A percentile compares a stretch with the other conserved stretches of the same genome.
These are phyloP conservation scores for Claviceps sp. DNA, from an alignment of 2,329 filamentous ascomycete genomes.

Conservation along the genomic window DNA sequence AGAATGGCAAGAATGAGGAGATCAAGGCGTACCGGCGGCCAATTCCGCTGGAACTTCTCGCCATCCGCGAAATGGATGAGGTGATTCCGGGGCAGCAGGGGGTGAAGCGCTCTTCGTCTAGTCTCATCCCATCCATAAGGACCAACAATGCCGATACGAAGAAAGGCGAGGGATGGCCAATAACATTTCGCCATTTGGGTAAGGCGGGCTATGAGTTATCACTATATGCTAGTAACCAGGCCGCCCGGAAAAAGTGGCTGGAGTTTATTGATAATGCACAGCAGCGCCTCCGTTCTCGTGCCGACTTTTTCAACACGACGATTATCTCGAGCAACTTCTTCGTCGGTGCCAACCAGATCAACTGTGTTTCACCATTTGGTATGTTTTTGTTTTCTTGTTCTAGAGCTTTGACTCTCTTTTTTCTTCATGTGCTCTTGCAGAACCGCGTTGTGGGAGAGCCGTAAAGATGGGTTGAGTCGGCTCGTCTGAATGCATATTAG, in stretches of 20 bases:
- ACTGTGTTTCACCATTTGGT: constrained; percentile 88
- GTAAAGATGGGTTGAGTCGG: neutral
- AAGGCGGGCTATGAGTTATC: constrained; percentile 92
- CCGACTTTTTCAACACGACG: constrained; percentile 76
- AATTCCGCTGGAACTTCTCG: constrained; percentile 83
- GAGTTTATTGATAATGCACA: constrained; percentile 90
- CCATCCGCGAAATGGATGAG: constrained; percentile 95
- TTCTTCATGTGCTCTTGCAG: neutral
- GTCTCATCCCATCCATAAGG: constrained; percentile 51
- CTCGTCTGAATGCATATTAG: neutral
- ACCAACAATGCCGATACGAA: constrained; percentile 38
- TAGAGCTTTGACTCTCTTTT: neutral
- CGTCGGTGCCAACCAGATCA: constrained; percentile 64
- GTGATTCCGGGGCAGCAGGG: constrained; percentile 68
- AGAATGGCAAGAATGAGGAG: constrained; percentile 84
- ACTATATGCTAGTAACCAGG: constrained; percentile 73
- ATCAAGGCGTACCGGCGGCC: constrained; percentile 88
- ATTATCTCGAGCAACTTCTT: constrained; percentile 48
- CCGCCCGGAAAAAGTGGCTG: constrained; percentile 89
- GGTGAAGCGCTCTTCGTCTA: constrained; percentile 77
- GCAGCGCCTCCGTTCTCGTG: constrained; percentile 70
- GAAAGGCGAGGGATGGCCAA: constrained; percentile 69
- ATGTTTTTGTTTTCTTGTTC: constrained; percentile 19
- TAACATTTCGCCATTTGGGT: constrained; percentile 90
- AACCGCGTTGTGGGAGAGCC: neutral